Base-by-base conservation (phyloP, 192 early-diverging fungal genomes). In the Backusella tuberculispora region DNA sequence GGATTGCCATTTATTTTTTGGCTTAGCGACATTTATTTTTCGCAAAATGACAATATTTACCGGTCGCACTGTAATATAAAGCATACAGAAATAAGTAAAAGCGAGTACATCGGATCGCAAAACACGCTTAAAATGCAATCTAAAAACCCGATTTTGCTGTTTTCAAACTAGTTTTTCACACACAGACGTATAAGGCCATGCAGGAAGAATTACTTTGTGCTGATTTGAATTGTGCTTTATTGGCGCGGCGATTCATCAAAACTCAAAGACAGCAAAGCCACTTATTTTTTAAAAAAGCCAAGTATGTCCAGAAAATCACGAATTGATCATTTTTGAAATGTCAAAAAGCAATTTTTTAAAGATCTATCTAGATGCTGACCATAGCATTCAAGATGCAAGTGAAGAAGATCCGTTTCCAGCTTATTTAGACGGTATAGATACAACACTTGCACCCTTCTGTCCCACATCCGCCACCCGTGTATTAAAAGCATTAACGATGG, bases 391-490 rank as follows among this genome's bases (percentile, higher is more conserved):
- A 53, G 76, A 78, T 50, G 63, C 43, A 7, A 65, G 37, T 4
- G 69, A 78, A 53, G 63, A 71, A 40, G 74, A 82, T 19, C 73
- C 74, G 14, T 85, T 90, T 50, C 88, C 88, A 0, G 82, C 81
- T 5, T 90, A 84, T 78, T 79, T 88, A 29, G 86, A 88, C 1
- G 83, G 84, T 38, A 80, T 83, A 19, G 88, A 90, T 56, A 82
- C 78, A 0, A 84, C 85, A 13, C 83, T 82, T 50, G 88, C 84
- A 15, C 88, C 88, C 4, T 88, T 85, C 65, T 85, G 85, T 76
- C 88, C 86, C 3, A 89, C 88, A 6, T 89, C 88, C 15, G 76
- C 85, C 17, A 72, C 63, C 21, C 81, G 87, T 44, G 88, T 90
- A 50, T 69, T 81, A 19, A 34, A 81, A 14, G 83, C 86, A 4